phyloP scores from a whole-genome alignment of 2,329 filamentous ascomycete species.

The Bimuria novae-zelandiae region DNA sequence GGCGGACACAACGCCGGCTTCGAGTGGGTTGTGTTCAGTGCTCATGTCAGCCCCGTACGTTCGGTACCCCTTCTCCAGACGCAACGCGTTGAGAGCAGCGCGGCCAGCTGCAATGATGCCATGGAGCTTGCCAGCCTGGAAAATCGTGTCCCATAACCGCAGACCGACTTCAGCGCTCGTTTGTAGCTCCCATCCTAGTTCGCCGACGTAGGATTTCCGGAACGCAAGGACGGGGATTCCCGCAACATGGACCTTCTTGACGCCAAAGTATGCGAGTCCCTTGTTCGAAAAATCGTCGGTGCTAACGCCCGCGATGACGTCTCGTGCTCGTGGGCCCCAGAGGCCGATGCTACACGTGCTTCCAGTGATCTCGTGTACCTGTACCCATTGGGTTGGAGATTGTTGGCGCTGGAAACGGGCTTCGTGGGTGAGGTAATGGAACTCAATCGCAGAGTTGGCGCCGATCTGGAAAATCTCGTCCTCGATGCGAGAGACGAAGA shows the following conservation, averaged over 20 bases:
- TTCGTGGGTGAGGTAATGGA: constrained; percentile 59
- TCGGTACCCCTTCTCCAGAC: constrained; percentile 64
- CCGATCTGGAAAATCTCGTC: constrained; percentile 60
- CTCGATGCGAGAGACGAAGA: constrained; percentile 60
- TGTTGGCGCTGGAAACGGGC: constrained; percentile 54
- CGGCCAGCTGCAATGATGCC: constrained; percentile 64
- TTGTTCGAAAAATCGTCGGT: constrained; percentile 53
- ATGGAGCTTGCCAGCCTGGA: constrained; percentile 57
- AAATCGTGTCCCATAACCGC: constrained; percentile 63
- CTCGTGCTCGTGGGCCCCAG: constrained; percentile 62
- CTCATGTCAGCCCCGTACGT: constrained; percentile 63
- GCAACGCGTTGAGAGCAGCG: constrained; percentile 61
- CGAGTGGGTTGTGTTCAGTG: constrained; percentile 64
- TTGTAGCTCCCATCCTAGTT: constrained; percentile 67
- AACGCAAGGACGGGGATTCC: constrained; percentile 62
- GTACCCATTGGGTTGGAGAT: constrained; percentile 50
- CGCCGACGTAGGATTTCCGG: constrained; percentile 64
- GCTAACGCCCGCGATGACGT: constrained; percentile 55
- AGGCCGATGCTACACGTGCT: constrained; percentile 65
- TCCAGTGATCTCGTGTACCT: constrained; percentile 64
- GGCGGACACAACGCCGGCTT: constrained; percentile 60
- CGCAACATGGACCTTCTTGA: constrained; percentile 55
- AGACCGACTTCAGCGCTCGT: constrained; percentile 63
- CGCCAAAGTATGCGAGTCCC: constrained; percentile 56
- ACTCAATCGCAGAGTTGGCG: constrained; percentile 60